These are phyloP conservation scores for Xylariales sp. DNA, from an alignment of 2,329 filamentous ascomycete species.

Conservation along the genomic window DNA sequence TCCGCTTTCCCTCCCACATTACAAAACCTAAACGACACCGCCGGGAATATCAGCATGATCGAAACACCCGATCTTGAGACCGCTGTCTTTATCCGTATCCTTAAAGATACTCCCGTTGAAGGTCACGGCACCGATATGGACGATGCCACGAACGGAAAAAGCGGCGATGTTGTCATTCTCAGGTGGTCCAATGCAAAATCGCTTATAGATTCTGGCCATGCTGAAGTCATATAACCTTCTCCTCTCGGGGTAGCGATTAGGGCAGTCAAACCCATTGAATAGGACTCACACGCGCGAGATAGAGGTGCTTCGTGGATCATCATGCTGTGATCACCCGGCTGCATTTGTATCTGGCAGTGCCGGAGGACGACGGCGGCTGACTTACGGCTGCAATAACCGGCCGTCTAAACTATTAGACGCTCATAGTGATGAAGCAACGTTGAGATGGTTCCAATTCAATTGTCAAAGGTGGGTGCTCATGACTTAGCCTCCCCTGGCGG, in stretches of 20 bases:
- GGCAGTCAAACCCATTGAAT: neutral
- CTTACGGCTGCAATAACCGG: neutral
- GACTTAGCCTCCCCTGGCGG: neutral
- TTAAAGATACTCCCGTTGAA: conserved; percentile 69
- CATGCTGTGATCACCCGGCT: neutral
- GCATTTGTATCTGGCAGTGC: neutral
- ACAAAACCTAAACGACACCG: conserved; percentile 89
- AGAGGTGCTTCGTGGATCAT: neutral
- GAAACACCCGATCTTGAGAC: conserved; percentile 84
- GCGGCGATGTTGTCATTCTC: conserved; percentile 75
- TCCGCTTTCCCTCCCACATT: conserved; percentile 81
- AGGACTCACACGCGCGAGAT: neutral
- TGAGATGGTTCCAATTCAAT: neutral
- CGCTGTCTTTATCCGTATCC: conserved; percentile 84
- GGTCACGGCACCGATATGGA: conserved; percentile 74
- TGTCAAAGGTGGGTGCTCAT: conserved; percentile 12
- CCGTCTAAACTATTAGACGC: neutral
- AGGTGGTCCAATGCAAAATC: conserved; percentile 79
- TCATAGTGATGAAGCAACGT: neutral
- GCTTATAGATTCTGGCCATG: conserved; percentile 65
- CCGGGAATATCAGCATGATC: conserved; percentile 92
- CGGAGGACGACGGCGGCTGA: neutral
- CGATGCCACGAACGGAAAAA: conserved; percentile 65
- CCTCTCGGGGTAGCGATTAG: neutral
- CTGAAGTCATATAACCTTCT: conserved; percentile 67